Conservation (phyloP, 768 basidiomycete species). For the Lanmaoa pseudosensibilis region DNA sequence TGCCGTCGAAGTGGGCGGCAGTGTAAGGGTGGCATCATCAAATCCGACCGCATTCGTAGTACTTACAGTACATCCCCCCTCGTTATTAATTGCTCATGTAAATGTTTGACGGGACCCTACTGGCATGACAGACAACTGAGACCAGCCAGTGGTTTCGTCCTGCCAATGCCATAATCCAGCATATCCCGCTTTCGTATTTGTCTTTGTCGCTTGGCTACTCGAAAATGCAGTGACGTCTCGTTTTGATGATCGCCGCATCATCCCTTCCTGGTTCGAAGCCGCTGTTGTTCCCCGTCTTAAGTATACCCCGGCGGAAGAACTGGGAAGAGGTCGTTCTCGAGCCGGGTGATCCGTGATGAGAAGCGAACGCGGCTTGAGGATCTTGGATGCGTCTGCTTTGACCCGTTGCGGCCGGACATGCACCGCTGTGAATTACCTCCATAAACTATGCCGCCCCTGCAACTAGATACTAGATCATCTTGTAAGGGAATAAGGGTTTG, state of each 20-base stretch:
- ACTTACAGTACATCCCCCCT: too few relatives aligned
- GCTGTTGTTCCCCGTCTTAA: too few relatives aligned
- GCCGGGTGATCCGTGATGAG: slow-evolving; percentile 3
- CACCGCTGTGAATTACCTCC: too few relatives aligned
- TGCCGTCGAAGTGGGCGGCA: too few relatives aligned
- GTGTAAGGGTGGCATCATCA: too few relatives aligned
- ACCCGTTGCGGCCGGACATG: slow-evolving; percentile 5
- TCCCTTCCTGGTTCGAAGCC: too few relatives aligned
- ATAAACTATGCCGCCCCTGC: not conserved
- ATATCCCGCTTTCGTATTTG: not conserved
- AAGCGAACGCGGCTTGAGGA: not conserved
- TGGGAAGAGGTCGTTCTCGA: not conserved
- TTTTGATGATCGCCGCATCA: not conserved
- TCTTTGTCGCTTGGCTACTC: not conserved
- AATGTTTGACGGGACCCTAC: too few relatives aligned
- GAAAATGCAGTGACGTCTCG: not conserved
- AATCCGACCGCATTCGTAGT: too few relatives aligned
- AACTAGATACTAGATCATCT: not conserved
- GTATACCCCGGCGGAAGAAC: not conserved
- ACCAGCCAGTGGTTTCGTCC: too few relatives aligned
- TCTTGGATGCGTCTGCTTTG: not conserved
- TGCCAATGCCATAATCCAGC: too few relatives aligned
- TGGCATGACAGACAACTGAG: too few relatives aligned
- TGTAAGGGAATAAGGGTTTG: not conserved
- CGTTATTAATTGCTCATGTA: too few relatives aligned